Base-by-base conservation (phyloP, 2,329 filamentous ascomycete species). In the Monosporascus sp. region DNA sequence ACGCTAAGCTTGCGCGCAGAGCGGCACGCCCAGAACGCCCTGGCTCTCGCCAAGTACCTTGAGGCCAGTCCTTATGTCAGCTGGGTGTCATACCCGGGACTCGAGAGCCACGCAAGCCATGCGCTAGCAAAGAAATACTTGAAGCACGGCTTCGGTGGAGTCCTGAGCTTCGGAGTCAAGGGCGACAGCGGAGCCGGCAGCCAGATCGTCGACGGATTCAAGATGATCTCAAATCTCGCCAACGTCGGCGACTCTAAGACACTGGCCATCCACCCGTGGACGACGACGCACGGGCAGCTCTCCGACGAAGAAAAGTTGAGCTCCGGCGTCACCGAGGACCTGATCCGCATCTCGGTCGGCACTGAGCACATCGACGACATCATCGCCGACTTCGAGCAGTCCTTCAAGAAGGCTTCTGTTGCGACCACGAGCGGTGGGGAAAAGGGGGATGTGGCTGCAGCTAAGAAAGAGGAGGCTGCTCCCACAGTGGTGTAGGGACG, bases 361-460 rank as follows among this genome's bases (percentile, higher is more conserved):
- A 96, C 88, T 1, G 93, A 97, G 75, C 91, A 97, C 70, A 96
- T 97, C 68, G 92, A 96, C 74, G 93, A 97, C 67, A 97, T 97
- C 65, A 94, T 96, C 66, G 88, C 85, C 62, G 93, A 97, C 73
- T 97, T 97, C 68, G 87, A 93, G 71, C 92, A 96, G 77, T 89
- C 89, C 0, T 95, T 97, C 72, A 80, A 83, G 67, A 79, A 81
- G 25, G 79, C 81, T 0, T 64, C 70, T 24, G 79, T 75, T 7
- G 71, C 78, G 4, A 72, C 64, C n/a, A 70, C 67, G 7, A 63
- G 67, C 46, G 68, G 62, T 58, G 57, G 58, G n/a, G 57, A 61
- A 48, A 56, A 60, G 42, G 50, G 42, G 17, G 51, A 55, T 2
- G 60, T 55, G 42, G 62, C 57, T n/a, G 60, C 57, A 48, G 56